Conservation (phyloP, 768 basidiomycete genomes). For the Leccinum obscurum region DNA sequence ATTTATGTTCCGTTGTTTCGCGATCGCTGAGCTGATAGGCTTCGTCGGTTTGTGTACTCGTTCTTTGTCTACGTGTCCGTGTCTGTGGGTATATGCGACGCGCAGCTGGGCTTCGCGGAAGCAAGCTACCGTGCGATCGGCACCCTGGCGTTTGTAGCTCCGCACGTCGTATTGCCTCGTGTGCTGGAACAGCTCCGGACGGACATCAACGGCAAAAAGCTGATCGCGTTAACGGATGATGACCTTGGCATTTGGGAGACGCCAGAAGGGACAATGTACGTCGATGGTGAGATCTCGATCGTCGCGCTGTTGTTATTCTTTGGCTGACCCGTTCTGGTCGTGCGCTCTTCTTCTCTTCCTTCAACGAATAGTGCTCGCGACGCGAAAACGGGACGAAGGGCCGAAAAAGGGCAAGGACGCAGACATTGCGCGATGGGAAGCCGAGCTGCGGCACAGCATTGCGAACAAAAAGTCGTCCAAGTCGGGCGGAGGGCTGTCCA, state of each 20-base stretch:
- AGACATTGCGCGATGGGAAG: conserved; percentile 94
- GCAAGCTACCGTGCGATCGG: conserved; percentile 75
- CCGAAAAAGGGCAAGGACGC: conserved; percentile 80
- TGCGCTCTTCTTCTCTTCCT: not conserved
- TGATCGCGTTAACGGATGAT: conserved; percentile 64
- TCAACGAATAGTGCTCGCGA: conserved; percentile 54
- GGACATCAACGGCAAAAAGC: conserved; percentile 61
- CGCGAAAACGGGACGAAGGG: conserved; percentile 51
- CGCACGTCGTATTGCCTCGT: conserved; percentile 62
- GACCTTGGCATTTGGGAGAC: conserved; percentile 88
- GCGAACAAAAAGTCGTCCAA: conserved; percentile 65
- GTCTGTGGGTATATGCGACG: not conserved
- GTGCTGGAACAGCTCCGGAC: conserved; percentile 63
- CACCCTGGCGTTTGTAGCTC: conserved; percentile 80
- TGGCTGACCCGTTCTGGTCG: not conserved
- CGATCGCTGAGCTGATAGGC: not conserved
- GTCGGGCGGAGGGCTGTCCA: conserved; percentile 54
- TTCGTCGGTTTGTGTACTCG: not conserved
- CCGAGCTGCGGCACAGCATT: conserved; percentile 83
- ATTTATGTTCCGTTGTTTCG: not conserved
- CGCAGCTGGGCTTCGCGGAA: conserved; percentile 50
- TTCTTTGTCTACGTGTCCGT: not conserved
- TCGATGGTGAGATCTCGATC: conserved; percentile 60
- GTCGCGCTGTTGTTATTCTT: not conserved
- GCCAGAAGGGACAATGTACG: conserved; percentile 74